Evolutionary conservation across 176 grass and related monocot genomes (phyloP), one percentile per base, ranked within the genome.

Genomic region (Zea mays): DNA sequence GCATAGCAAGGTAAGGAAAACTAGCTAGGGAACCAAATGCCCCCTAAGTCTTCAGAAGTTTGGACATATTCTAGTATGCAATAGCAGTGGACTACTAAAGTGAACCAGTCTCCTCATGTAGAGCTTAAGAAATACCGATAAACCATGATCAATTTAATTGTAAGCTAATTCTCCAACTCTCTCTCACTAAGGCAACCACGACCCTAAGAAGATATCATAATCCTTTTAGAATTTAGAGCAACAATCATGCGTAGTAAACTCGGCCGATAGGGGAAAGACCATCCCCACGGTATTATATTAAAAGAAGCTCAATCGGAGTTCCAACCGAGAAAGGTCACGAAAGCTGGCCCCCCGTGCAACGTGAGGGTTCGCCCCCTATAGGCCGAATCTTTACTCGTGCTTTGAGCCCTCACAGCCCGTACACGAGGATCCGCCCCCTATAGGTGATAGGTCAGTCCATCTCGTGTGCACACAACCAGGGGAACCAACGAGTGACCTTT

Each of bases 181-280:
- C 39, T 13, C 20, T 34, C 13, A 14, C 44, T 65, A 65, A 82
- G 60, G 6, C 11, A 82, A 37, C 46, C 27, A 70, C 11, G 41
- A 52, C 65, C 5, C 45, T 49, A 51, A 39, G 27, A 34, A 40
- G 4, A 52, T 13, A 40, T 60, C 41, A 52, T 62, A 15, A 63
- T 81, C 20, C 10, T 52, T 75, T 5, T 10, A 58, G 7, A 69
- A 16, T 75, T 3, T n/a, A 66, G 14, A 69, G 20, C n/a, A 81
- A 84, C 63, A 71, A 71, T 40, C 43, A 39, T 75, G 33, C 2
- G 36, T 59, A 81, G 33, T 49, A 36, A 48, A 76, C 8, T 27
- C 27, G 27, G 27, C 27, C 27, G 27, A 27, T 27, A 27, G 27
- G 27, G 27, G 27, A 27, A 27, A 27, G 27, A 27, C 27, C 27